Evolutionary conservation across 1,284 basidiomycete genomes (phyloP).

Genomic region (Amylostereum areolatum): DNA sequence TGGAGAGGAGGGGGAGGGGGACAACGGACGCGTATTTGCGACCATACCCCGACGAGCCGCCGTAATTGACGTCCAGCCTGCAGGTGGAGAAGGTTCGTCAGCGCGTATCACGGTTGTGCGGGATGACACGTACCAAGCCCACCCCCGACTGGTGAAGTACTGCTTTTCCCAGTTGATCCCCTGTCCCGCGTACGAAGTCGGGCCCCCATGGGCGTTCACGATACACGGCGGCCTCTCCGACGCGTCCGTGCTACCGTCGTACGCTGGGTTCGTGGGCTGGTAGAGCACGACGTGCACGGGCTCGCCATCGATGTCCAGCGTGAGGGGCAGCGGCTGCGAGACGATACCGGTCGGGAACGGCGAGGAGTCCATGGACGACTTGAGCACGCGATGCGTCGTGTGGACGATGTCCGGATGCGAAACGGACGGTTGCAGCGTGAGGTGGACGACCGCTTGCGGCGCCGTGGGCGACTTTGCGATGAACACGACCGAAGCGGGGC

Average conservation of each 20-base stretch:
- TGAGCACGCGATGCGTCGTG: constrained; percentile 15
- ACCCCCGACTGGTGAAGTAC: constrained; percentile 66
- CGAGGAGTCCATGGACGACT: constrained; percentile 16
- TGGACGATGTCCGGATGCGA: constrained; percentile 20
- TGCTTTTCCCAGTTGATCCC: constrained; percentile 47
- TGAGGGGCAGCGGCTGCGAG: constrained; percentile 41
- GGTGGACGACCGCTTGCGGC: constrained; percentile 30
- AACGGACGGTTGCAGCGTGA: constrained; percentile 22
- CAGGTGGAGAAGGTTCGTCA: constrained; percentile 1
- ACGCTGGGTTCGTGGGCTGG: constrained; percentile 55
- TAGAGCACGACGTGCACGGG: constrained; percentile 56
- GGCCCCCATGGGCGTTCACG: constrained; percentile 61
- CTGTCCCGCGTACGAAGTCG: constrained; percentile 41
- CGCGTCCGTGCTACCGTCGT: constrained; percentile 34
- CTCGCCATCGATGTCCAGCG: constrained; percentile 27
- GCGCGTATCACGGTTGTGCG: not conserved
- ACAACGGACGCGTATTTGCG: constrained; percentile 41
- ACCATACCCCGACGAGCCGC: constrained; percentile 65
- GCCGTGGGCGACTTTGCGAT: constrained; percentile 33
- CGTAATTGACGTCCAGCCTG: constrained; percentile 66
- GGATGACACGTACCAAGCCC: constrained; percentile 41
- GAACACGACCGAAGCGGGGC: constrained; percentile 35
- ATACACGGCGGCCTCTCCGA: constrained; percentile 62
- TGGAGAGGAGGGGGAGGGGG: not conserved
- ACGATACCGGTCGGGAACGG: constrained; percentile 28